Base-by-base conservation (phyloP, 495 filamentous ascomycete species). In the Aspergillus hancockii region DNA sequence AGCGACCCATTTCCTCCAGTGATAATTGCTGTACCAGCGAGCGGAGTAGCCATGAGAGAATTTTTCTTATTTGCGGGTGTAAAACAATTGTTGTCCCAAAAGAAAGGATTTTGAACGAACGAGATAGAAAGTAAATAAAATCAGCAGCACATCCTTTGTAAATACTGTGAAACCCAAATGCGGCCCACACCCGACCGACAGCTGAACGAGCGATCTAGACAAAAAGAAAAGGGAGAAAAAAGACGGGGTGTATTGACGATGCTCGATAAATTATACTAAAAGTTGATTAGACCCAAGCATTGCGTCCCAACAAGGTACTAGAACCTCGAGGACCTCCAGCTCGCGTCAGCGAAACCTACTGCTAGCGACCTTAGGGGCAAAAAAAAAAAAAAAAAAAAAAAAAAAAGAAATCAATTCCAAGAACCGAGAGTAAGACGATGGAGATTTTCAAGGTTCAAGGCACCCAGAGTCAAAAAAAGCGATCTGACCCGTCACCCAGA, bases 1-100 rank as follows among this genome's bases (percentile, higher is more conserved):
- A 78, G 61, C 2, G 53, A 58, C 13, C 75, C 75, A 66, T 70
- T 74, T 22, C 69, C 74, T n/a, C 73, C 75, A 31, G 75, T 78
- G 40, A 78, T 75, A 31, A 78, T 72, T 9, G 75, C 75, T 13
- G 75, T 78, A 36, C 72, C 74, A 28, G 65, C 63, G 16, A 78
- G 70, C 56, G 74, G 67, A 63, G 69, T 74, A 32, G 67, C 71
- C 75, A 78, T 78, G 43, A 45, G 36, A 47, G 50, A 19, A 23
- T 21, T 22, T 30, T 28, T 21, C 43, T 22, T 47, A 47, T 47
- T 47, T 23, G 43, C 19, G 12, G 19, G 16, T 47, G 34, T 34
- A 18, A 52, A 49, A 41, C 16, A 7, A 41, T 41, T 41, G 16
- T 41, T 3, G 7, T 3, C 38, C 38, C 4, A 41, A n/a, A 49